Percentiles rank a stretch among this genome's conserved stretches.
Conservation (phyloP, 1,284 basidiomycete species). For the Trametes pubescens region DNA sequence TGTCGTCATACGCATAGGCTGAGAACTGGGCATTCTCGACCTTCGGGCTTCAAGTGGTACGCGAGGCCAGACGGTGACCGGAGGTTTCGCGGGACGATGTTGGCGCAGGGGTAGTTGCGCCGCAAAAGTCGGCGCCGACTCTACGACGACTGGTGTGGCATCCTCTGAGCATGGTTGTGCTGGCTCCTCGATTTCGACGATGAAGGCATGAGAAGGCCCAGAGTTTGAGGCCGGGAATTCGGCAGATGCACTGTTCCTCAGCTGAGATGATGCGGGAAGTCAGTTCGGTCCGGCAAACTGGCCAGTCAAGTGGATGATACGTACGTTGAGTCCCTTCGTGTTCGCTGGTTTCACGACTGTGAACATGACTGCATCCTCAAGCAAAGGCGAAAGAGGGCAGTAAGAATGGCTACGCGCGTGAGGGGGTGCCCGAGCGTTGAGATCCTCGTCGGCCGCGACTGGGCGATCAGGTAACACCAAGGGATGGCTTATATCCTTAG, state of each 20-base stretch:
- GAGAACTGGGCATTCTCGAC: conserved; percentile 10
- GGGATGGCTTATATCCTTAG: not conserved
- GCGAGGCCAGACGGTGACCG: conserved; percentile 12
- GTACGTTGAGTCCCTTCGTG: not conserved
- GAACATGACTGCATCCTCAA: conserved; percentile 1
- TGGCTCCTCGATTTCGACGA: not conserved
- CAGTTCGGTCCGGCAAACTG: too few relatives aligned
- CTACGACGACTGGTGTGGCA: too few relatives aligned
- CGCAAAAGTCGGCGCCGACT: too few relatives aligned
- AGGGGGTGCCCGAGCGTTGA: not conserved
- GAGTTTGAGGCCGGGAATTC: not conserved
- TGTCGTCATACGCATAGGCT: conserved; percentile 5
- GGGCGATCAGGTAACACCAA: not conserved
- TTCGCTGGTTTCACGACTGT: not conserved
- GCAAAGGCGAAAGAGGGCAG: not conserved
- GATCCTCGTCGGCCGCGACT: not conserved
- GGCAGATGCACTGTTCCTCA: not conserved
- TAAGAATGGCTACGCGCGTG: not conserved
- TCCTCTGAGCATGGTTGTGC: not conserved
- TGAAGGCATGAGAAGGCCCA: not conserved
- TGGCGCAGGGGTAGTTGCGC: not conserved
- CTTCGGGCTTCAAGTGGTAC: conserved; percentile 1
- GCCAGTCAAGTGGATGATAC: not conserved
- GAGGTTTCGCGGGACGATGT: not conserved
- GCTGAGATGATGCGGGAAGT: not conserved